Evolutionary conservation across 306 rosid genomes (phyloP), one percentile per base, ranked within the genome.

Genomic region (Cyamopsis tetragonoloba): DNA sequence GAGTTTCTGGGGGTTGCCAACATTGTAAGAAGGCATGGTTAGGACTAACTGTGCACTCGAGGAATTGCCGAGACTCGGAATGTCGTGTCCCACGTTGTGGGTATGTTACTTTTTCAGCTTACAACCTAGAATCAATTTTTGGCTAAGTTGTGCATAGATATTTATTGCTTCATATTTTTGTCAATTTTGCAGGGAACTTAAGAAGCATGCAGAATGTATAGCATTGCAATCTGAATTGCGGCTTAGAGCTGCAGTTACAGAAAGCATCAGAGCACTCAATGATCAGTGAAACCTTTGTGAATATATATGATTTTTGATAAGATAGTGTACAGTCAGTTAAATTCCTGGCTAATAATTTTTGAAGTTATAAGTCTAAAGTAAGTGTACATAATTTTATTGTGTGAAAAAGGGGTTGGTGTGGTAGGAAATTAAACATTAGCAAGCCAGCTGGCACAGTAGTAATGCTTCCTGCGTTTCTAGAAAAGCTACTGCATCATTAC

Each of bases 21-120:
- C 4, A 0, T 13, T 87, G 95, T 44, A 34, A 55, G 76, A 82
- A 81, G 73, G 67, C 43, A 20, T 74, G 81, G 83, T 0, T 2
- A 9, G 41, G 10, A 7, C 12, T 82, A 20, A 26, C 0, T 3
- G 3, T 27, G 3, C 91, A 82, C 68, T 79, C 81, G 0, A 57
- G 18, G 38, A 22, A 13, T 28, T 88, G 91, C 28, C 26, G 12
- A 35, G 79, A 80, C 39, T 65, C 75, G 1, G 13, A 57, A 43
- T 85, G 95, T 38, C 22, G 2, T 24, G 3, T 77, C 24, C 88
- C 80, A 0, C 84, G 80, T 0, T 85, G 88, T 84, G 53, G 4
- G 87, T 82, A 10, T 7, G 83, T 71, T 48, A 58, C 39, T 6
- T 57, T 48, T 22, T 19, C 9, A 22, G 24, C 32, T 62, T 8